Base-by-base conservation (phyloP, 2,329 filamentous ascomycete genomes). In the Botrytis elliptica region DNA sequence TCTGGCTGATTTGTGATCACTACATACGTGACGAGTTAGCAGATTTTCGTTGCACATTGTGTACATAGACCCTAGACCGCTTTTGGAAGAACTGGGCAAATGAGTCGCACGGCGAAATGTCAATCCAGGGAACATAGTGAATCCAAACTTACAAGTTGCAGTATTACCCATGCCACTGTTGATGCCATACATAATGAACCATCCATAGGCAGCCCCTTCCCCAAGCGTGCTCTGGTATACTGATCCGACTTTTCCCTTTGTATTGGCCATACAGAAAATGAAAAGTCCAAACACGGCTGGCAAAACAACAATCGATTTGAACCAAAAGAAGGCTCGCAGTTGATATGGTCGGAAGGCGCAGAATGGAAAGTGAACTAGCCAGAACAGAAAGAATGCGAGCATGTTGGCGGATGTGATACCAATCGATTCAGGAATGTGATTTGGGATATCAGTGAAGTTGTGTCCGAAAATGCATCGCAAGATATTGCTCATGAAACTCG, bases 341-440 rank as follows among this genome's bases (percentile, higher is more conserved):
- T 85, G 83, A 75, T 85, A 84, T 18, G 85, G 84, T 22, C 84
- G 80, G 74, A 85, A 82, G 57, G 83, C 80, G 33, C 81, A 82
- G 75, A 86, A 84, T 75, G 82, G 87, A 22, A 89, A 80, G 75
- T 88, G 87, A 0, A 87, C 78, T 0, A 86, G 80, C 86, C 86
- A 88, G 79, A 88, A 89, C 33, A 89, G 77, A 78, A 89, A 85
- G 77, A 88, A 88, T 20, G 84, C 83, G 6, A 84, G 80, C 80
- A 84, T 83, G 55, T 80, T 80, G 57, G 74, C 72, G n/a, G 81
- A 82, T 20, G 82, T 83, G 74, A 84, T 84, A 40, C 83, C 83
- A 14, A 82, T 79, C 40, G 77, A 82, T 6, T 72, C 79, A 1
- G 83, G 82, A 60, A 84, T 82, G 65, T 78, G 77, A 71, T 83